These are phyloP conservation scores for Hypomontagnella monticulosa DNA, from an alignment of 495 filamentous ascomycete genomes.

Conservation along the genomic window DNA sequence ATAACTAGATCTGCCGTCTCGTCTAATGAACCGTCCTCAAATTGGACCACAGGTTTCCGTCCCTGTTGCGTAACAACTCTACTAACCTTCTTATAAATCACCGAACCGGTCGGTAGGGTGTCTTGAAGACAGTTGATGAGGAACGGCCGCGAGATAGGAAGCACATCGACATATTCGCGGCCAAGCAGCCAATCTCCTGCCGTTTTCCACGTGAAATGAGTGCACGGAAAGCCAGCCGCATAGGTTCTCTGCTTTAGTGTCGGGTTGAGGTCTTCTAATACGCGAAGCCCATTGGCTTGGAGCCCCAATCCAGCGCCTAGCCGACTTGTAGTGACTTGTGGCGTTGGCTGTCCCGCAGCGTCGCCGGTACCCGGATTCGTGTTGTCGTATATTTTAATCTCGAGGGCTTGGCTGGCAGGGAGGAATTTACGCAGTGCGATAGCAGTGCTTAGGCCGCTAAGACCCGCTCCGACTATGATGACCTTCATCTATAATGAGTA, in stretches of 20 bases:
- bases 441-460: conserved; percentile 18
- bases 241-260: conserved; percentile 7
- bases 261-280: conserved; percentile 23
- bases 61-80: conserved; percentile 17
- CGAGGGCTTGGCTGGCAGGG: conserved; percentile 12
- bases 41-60: conserved; percentile 38
- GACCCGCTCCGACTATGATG: conserved; percentile 12
- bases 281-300: conserved; percentile 43
- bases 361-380: conserved; percentile 2
- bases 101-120: conserved; percentile 10
- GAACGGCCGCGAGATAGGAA: conserved; percentile 20
- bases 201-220: conserved; percentile 22
- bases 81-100: conserved; percentile 21
- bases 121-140: conserved; percentile 25
- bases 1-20: conserved; percentile 63
- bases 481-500: conserved; percentile 14
- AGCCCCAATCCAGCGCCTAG: conserved; percentile 46
- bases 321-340: conserved; percentile 38
- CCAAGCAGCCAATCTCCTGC: conserved; percentile 24
- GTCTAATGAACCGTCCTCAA: conserved; percentile 50
- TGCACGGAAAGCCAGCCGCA: conserved; percentile 23
- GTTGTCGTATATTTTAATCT: conserved; percentile 24
- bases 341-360: background rate
- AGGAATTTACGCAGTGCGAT: conserved; percentile 24
- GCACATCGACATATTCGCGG: conserved; percentile 17